Evolutionary conservation across 208 protist species (phyloP), one percentile per base, ranked within the genome.

Genomic region (Acanthamoeba healyi): DNA sequence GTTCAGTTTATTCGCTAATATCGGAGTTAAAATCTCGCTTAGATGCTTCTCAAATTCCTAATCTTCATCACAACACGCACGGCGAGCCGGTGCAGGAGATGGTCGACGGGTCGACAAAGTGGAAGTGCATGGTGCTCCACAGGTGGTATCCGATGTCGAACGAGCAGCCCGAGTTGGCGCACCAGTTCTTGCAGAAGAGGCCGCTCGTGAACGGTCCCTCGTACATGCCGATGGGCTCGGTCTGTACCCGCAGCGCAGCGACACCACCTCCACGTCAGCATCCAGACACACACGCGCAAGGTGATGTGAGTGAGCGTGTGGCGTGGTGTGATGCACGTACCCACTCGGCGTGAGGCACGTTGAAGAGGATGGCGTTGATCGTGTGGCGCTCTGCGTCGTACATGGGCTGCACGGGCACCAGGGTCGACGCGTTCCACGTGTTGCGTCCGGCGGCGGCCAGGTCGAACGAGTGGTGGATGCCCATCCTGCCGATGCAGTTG

Each of bases 321-420:
- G n/a, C n/a, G n/a, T n/a, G n/a, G n/a, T n/a, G n/a, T n/a, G n/a
- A n/a, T 10, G 29, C 1, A 5, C 79, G 44, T 88, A 88, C 81
- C 9, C 12, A 63, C 19, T 88, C 49, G 1, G 9, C 5, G 81
- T 88, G 44, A 10, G 49, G 54, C 40, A 88, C n/a, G 54, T 88
- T 88, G 54, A 88, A 88, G 29, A 88, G 54, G 44, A 88, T 63
- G 81, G 81, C 81, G 46, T 88, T 88, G 81, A 88, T 88, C 44
- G 49, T 56, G 44, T 61, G 44, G 44, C 34, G n/a, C 44, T 51
- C 5, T 19, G 81, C 38, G 54, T 88, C 81, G 54, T 88, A 88
- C 81, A 88, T 88, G 10, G 81, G 81, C 44, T 42, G 36, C 49
- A 88, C 81, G 38, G 81, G 81, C 4, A 88, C 81, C 36, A 88